Conservation (phyloP, 1,139 yeast genomes). For the Zygosaccharomyces sapae region DNA sequence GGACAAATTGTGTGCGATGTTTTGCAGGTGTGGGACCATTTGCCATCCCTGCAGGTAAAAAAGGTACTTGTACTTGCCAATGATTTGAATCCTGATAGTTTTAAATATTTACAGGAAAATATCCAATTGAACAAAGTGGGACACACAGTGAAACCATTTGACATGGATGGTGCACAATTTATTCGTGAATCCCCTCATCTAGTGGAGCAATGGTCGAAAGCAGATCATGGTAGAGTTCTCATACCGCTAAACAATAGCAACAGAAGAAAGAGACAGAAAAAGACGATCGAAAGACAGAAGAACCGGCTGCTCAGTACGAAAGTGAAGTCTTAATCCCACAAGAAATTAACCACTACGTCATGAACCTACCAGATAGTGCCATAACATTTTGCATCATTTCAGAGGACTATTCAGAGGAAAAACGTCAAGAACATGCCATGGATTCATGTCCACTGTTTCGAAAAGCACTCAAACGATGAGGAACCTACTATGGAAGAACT, state of each 20-base stretch:
- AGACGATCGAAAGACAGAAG: conserved; percentile 27
- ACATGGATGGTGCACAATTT: conserved; percentile 79
- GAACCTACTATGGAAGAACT: conserved; percentile 66
- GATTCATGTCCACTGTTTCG: conserved; percentile 89
- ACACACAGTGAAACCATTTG: conserved; percentile 57
- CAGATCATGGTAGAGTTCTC: conserved; percentile 32
- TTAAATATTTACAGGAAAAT: conserved; percentile 62
- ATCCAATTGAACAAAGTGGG: conserved; percentile 59
- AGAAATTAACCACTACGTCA: conserved; percentile 68
- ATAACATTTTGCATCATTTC: conserved; percentile 71
- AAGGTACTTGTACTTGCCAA: conserved; percentile 79
- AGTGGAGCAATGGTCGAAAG: conserved; percentile 35
- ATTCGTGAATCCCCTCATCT: conserved; percentile 58
- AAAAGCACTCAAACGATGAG: conserved; percentile 70
- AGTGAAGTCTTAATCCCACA: conserved; percentile 51
- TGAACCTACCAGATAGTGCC: conserved; percentile 96
- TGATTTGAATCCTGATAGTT: conserved; percentile 88
- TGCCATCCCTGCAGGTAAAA: conserved; percentile 92
- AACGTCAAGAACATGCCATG: conserved; percentile 61
- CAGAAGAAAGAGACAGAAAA: conserved; percentile 24
- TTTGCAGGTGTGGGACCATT: conserved; percentile 99
- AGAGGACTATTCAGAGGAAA: conserved; percentile 52
- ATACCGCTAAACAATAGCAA: conserved; percentile 29
- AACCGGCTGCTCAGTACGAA: conserved; percentile 31
- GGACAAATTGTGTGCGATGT: conserved; percentile 86